Evolutionary conservation across 2,329 filamentous ascomycete genomes (phyloP).

Genomic region (Fusarium gaditjirri): DNA sequence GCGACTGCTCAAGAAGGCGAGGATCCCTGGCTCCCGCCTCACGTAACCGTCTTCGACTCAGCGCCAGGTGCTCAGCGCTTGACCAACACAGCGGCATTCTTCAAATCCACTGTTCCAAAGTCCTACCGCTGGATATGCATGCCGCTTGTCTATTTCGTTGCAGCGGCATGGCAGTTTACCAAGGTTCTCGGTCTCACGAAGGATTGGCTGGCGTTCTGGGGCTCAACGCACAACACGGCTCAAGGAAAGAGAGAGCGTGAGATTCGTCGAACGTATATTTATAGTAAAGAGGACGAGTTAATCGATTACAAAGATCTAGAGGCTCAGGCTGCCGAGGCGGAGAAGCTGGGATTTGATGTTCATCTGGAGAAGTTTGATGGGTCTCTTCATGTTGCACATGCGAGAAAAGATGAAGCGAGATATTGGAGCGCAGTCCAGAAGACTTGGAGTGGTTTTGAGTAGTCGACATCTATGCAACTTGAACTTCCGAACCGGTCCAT

Average conservation of each 20-base stretch:
- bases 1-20: not conserved
- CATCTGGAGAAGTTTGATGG: conserved; percentile 10
- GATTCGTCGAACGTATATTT: conserved; percentile 18
- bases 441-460: not conserved
- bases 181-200: not conserved
- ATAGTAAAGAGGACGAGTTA: conserved; percentile 14
- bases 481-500: not conserved
- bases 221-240: conserved; percentile 10
- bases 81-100: not conserved
- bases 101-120: not conserved
- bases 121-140: not conserved
- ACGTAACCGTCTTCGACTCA: conserved; percentile 21
- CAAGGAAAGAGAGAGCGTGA: conserved; percentile 6
- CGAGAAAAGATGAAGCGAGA: not conserved
- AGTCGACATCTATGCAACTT: not conserved
- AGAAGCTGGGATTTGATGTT: not conserved
- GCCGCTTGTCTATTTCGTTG: conserved; percentile 1
- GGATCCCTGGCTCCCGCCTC: not conserved
- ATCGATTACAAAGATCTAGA: not conserved
- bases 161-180: not conserved
- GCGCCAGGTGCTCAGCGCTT: not conserved
- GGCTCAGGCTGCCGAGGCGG: not conserved
- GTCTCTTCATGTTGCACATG: conserved; percentile 17
- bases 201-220: conserved; percentile 12
- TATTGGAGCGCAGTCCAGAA: conserved; percentile 7